These are phyloP conservation scores for Fusarium concolor DNA, from an alignment of 2,329 filamentous ascomycete species.

Conservation along the genomic window DNA sequence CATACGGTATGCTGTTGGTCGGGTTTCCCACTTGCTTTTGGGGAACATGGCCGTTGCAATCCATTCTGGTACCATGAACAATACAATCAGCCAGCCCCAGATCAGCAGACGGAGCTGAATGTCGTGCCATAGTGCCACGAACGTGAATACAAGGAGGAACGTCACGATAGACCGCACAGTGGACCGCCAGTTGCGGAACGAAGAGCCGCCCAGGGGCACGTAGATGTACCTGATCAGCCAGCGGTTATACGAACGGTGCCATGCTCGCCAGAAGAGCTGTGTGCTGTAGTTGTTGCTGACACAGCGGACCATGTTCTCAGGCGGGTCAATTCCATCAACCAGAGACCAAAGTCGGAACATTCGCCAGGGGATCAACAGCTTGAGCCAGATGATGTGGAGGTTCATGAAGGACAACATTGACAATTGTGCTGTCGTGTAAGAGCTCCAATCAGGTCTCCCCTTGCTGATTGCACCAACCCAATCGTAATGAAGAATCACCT, in stretches of 20 bases:
- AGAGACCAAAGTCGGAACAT: constrained; percentile 98
- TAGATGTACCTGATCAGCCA: constrained; percentile 97
- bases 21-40: constrained; percentile 72
- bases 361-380: constrained; percentile 96
- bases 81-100: constrained; percentile 96
- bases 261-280: constrained; percentile 92
- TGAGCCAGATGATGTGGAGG: constrained; percentile 97
- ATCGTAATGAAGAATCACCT: constrained; percentile 89
- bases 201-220: constrained; percentile 83
- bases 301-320: constrained; percentile 98
- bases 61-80: constrained; percentile 94
- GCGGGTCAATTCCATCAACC: constrained; percentile 89
- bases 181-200: constrained; percentile 58
- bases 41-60: constrained; percentile 80
- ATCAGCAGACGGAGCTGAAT: constrained; percentile 90
- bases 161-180: constrained; percentile 74
- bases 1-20: constrained; percentile 80
- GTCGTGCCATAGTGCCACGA: constrained; percentile 98
- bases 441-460: constrained; percentile 79
- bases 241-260: constrained; percentile 95
- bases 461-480: constrained; percentile 95
- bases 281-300: constrained; percentile 95
- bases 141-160: constrained; percentile 89
- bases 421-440: constrained; percentile 88
- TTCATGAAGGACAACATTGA: constrained; percentile 95